These are phyloP conservation scores for Argentina anserina DNA, from an alignment of 306 rosid species.

Conservation along the genomic window DNA sequence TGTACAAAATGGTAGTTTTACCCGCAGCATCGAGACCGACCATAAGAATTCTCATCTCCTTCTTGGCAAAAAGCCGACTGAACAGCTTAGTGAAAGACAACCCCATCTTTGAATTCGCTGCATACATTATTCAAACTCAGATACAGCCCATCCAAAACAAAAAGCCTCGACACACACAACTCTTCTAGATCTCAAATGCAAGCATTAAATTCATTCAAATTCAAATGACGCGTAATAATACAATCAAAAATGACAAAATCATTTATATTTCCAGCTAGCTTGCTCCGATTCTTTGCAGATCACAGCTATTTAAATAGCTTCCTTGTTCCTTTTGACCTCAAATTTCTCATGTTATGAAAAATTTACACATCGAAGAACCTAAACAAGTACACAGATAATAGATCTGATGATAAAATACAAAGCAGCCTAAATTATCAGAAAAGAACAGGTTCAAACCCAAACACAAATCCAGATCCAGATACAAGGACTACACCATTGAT, in stretches of 20 bases:
- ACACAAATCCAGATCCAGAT: conserved; percentile 4
- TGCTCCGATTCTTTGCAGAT: neutral
- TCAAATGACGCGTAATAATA: neutral
- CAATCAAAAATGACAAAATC: neutral
- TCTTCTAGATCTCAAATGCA: neutral
- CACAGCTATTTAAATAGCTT: neutral
- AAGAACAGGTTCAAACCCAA: conserved; percentile 11
- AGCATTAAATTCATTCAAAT: neutral
- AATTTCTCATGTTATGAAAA: neutral
- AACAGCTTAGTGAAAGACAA: conserved; percentile 62
- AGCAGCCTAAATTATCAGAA: neutral
- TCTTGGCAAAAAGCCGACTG: conserved; percentile 72
- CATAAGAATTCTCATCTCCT: conserved; percentile 57
- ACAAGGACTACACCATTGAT: neutral
- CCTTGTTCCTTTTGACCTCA: neutral
- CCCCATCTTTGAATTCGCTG: conserved; percentile 55
- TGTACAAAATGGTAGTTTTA: conserved; percentile 70
- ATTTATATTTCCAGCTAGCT: neutral
- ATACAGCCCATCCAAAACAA: neutral
- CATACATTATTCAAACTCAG: conserved; percentile 17
- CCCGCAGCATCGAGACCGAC: conserved; percentile 58
- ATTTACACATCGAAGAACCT: neutral
- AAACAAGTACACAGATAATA: neutral
- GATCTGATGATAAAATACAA: neutral
- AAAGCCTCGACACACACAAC: neutral